phyloP scores from a whole-genome alignment of 306 rosid genomes.

The Prunus mongolica region DNA sequence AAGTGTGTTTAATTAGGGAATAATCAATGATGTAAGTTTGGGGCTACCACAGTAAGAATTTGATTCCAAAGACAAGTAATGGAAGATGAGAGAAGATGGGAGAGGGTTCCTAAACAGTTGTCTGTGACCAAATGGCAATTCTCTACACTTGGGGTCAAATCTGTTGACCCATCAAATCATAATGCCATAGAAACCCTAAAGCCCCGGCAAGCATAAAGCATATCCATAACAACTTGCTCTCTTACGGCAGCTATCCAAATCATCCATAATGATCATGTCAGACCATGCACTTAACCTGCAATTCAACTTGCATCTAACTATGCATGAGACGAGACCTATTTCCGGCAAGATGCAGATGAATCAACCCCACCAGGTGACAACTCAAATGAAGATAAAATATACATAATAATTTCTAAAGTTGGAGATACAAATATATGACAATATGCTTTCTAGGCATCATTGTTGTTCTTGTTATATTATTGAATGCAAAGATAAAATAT shows the following conservation, averaged over 20 bases:
- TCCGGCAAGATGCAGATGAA: neutral
- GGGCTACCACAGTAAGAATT: neutral
- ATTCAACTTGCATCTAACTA: neutral
- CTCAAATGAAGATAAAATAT: neutral
- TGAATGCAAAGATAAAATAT: neutral
- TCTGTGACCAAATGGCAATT: neutral
- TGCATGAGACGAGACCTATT: neutral
- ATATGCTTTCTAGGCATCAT: neutral
- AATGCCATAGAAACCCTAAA: constrained; percentile 12
- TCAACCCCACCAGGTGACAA: neutral
- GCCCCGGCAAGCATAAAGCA: constrained; percentile 6
- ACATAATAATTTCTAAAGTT: too few relatives aligned
- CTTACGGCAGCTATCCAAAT: neutral
- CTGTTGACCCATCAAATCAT: neutral
- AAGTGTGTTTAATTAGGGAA: neutral
- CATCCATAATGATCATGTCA: neutral
- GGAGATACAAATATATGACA: neutral
- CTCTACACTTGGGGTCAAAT: constrained; percentile 4
- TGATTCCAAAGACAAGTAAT: neutral
- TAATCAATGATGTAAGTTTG: neutral
- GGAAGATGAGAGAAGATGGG: neutral
- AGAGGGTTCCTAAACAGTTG: neutral
- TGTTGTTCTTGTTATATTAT: neutral
- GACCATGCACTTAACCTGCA: neutral
- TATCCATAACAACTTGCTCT: neutral